phyloP scores from a whole-genome alignment of 345 rosid genomes.

The Acer yangbiense region DNA sequence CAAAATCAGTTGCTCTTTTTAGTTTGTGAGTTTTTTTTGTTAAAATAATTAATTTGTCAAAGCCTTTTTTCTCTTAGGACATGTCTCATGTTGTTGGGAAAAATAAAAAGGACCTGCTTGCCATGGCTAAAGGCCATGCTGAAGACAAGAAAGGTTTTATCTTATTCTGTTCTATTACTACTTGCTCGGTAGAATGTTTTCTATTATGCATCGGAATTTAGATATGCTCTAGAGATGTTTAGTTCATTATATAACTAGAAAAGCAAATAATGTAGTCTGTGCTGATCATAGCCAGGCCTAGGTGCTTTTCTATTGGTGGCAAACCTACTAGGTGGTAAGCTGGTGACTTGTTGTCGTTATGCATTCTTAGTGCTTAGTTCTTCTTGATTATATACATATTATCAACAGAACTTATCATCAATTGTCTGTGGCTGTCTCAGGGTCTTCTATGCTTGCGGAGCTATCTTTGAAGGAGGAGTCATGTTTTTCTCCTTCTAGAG shows the following conservation, averaged over 20 bases:
- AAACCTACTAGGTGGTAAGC: neutral
- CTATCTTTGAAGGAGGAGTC: conserved; percentile 77
- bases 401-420: conserved; percentile 8
- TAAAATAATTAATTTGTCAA: neutral
- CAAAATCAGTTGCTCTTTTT: conserved; percentile 16
- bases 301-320: neutral
- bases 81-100: conserved; percentile 96
- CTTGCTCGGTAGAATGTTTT: neutral
- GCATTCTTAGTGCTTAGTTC: neutral
- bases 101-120: conserved; percentile 91
- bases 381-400: neutral
- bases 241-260: neutral
- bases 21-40: conserved; percentile 1
- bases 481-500: conserved; percentile 80
- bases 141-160: conserved; percentile 87
- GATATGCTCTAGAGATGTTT: neutral
- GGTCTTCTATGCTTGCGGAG: conserved; percentile 56
- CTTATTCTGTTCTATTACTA: conserved; percentile 6
- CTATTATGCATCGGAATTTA: neutral
- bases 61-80: conserved; percentile 52
- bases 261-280: neutral
- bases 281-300: neutral
- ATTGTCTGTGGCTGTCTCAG: conserved; percentile 31
- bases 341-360: conserved; percentile 4
- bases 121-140: conserved; percentile 88